Evolutionary conservation across 805 yeast species (phyloP).

Genomic region (Cyberlindnera saturnus): DNA sequence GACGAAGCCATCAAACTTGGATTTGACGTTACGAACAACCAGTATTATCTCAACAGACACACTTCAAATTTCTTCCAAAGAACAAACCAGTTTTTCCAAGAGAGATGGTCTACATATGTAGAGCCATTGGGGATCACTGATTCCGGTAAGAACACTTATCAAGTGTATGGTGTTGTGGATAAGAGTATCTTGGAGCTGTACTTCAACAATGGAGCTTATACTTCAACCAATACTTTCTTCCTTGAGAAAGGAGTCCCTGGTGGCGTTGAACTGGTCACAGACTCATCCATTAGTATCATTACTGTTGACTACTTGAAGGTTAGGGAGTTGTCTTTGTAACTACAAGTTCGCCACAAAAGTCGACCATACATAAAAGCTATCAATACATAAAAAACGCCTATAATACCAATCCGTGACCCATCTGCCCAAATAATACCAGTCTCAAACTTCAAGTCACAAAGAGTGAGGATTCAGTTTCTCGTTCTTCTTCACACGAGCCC

Average conservation of each 20-base stretch:
- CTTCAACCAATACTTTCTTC: too few relatives aligned
- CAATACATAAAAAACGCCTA: not conserved
- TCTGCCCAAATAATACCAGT: too few relatives aligned
- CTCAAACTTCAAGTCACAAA: too few relatives aligned
- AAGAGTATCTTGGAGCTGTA: conserved; percentile 26
- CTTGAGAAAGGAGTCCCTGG: conserved; percentile 17
- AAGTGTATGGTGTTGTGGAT: conserved; percentile 27
- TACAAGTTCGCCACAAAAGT: not conserved
- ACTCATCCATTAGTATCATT: conserved; percentile 5
- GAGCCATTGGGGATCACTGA: conserved; percentile 16
- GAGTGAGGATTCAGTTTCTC: conserved; percentile 1
- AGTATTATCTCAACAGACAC: conserved; percentile 26
- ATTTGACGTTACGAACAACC: too few relatives aligned
- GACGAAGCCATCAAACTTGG: too few relatives aligned
- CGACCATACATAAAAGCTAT: not conserved
- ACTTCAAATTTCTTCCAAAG: conserved; percentile 18
- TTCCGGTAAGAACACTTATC: conserved; percentile 16
- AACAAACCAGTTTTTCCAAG: conserved; percentile 23
- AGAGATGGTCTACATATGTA: conserved; percentile 22
- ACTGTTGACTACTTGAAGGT: not conserved
- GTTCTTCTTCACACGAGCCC: conserved; percentile 6
- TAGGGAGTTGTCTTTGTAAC: not conserved
- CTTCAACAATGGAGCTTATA: too few relatives aligned
- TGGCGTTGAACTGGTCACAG: conserved; percentile 8
- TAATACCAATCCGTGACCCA: too few relatives aligned